Conservation (phyloP, 108 stramenopile species). For the Licmophora abbreviata region DNA sequence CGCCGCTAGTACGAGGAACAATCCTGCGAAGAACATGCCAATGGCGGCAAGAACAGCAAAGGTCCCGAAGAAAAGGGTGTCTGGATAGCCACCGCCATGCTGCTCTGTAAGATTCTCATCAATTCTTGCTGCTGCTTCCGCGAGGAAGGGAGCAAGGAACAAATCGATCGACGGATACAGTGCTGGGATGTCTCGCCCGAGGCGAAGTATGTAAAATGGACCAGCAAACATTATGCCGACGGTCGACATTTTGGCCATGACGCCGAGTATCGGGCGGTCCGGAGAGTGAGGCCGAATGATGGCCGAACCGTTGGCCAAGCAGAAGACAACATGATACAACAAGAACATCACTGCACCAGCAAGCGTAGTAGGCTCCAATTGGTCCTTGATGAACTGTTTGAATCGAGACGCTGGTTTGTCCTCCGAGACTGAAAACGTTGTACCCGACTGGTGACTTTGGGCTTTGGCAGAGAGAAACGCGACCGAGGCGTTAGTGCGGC, state of each 20-base stretch:
- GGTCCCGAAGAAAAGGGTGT: conserved; percentile 42
- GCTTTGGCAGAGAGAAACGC: too few species aligned
- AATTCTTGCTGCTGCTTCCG: conserved; percentile 37
- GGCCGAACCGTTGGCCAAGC: conserved; percentile 28
- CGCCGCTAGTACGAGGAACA: conserved; percentile 34
- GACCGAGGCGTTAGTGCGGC: too few species aligned
- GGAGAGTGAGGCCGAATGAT: conserved; percentile 19
- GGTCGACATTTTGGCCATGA: conserved; percentile 19
- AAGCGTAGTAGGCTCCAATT: conserved; percentile 7
- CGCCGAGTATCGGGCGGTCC: conserved; percentile 15
- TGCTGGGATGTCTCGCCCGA: conserved; percentile 24
- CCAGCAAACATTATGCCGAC: conserved; percentile 22
- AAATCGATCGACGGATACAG: conserved; percentile 47
- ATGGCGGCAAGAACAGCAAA: conserved; percentile 45
- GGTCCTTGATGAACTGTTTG: conserved; percentile 7
- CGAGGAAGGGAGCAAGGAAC: conserved; percentile 68
- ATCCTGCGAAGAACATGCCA: conserved; percentile 34
- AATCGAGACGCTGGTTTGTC: too few species aligned
- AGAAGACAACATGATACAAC: conserved; percentile 41
- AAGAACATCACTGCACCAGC: conserved; percentile 19
- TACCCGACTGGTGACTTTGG: too few species aligned
- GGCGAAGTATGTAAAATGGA: conserved; percentile 11
- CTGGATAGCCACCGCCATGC: conserved; percentile 7
- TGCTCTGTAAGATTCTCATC: conserved; percentile 29
- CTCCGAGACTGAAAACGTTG: too few species aligned